Conservation (phyloP, 2,329 filamentous ascomycete species). For the Cladosporium colombiae region DNA sequence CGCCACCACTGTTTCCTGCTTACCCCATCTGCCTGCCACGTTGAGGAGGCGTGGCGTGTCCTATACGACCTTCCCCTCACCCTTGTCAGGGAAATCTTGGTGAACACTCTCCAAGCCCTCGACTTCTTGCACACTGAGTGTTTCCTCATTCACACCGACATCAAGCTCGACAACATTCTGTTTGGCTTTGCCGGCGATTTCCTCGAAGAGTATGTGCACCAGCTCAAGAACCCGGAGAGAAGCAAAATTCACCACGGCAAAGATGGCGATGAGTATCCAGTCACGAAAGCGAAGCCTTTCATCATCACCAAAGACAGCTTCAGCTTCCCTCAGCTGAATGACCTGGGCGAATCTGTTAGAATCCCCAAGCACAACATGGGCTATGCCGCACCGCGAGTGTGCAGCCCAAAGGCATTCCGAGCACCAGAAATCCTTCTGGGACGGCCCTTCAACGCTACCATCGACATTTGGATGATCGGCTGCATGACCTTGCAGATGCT, state of each 20-base stretch:
- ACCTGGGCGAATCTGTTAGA: conserved; percentile 8
- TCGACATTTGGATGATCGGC: conserved; percentile 65
- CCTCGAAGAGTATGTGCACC: background rate
- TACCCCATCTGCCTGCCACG: conserved; percentile 11
- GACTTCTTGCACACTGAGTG: conserved; percentile 16
- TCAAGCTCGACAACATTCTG: conserved; percentile 19
- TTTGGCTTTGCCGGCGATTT: conserved; percentile 6
- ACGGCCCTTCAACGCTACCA: conserved; percentile 46
- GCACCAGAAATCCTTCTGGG: conserved; percentile 9
- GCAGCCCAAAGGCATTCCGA: conserved; percentile 13
- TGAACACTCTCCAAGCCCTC: conserved; percentile 11
- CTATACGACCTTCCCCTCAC: conserved; percentile 7
- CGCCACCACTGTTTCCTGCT: conserved; percentile 15
- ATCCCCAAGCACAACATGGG: conserved; percentile 3
- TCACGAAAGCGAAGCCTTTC: conserved; percentile 9
- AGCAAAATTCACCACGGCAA: conserved; percentile 7
- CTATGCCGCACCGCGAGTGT: background rate
- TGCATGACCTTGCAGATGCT: conserved; percentile 55
- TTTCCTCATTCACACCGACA: conserved; percentile 11
- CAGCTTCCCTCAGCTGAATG: conserved; percentile 6
- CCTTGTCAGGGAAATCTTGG: conserved; percentile 2
- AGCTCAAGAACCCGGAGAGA: background rate
- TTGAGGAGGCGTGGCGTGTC: conserved; percentile 13
- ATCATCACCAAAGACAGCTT: conserved; percentile 12
- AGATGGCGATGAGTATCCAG: conserved; percentile 9